Conservation (phyloP, 164 flowering plant species). For the Dillenia turbinata region DNA sequence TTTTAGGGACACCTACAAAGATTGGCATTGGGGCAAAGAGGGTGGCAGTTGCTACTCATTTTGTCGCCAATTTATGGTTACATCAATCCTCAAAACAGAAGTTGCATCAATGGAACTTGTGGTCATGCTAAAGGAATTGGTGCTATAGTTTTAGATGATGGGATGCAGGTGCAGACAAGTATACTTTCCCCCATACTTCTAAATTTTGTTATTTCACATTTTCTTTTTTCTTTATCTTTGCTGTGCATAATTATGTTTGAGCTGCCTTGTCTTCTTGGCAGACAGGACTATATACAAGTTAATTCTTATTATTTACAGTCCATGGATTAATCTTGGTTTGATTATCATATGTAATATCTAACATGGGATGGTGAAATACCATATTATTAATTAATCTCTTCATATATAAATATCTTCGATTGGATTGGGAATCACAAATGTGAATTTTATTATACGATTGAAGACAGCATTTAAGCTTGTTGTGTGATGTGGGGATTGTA, state of each 20-base stretch:
- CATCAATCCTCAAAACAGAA: slow-evolving; percentile 15
- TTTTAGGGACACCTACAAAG: slow-evolving; percentile 42
- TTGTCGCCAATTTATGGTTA: slow-evolving; percentile 50
- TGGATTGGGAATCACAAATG: not conserved
- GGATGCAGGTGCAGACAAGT: slow-evolving; percentile 68
- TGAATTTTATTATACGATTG: slow-evolving; percentile 13
- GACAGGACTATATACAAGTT: no score
- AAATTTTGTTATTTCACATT: not conserved
- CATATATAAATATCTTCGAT: not conserved
- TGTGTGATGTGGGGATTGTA: slow-evolving; percentile 72
- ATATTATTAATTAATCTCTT: not conserved
- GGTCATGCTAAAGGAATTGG: slow-evolving; percentile 35
- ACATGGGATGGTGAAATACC: no score
- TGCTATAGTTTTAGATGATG: slow-evolving; percentile 81
- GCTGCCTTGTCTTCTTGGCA: no score
- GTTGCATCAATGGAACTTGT: slow-evolving; percentile 7
- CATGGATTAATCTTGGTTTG: no score
- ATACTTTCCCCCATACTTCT: no score
- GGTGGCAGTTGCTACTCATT: slow-evolving; percentile 48
- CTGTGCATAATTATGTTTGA: no score
- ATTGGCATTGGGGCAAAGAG: slow-evolving; percentile 81
- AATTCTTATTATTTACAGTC: no score
- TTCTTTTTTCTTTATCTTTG: no score
- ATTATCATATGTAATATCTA: no score
- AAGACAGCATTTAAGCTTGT: slow-evolving; percentile 66